These are phyloP conservation scores for Epichloe gansuensis DNA, from an alignment of 2,329 filamentous ascomycete genomes.

Conservation along the genomic window DNA sequence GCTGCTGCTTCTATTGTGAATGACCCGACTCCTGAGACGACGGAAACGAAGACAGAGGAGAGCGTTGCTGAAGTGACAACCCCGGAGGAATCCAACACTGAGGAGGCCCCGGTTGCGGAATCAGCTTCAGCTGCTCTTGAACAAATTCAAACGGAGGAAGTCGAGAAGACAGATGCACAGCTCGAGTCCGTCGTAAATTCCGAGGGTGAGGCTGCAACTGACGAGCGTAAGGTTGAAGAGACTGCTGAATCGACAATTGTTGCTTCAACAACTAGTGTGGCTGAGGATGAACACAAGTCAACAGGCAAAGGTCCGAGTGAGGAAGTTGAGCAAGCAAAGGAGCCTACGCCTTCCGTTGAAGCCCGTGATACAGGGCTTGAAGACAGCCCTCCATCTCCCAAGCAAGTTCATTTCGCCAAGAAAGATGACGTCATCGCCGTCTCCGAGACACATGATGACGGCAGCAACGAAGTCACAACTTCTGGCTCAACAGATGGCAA, in stretches of 20 bases:
- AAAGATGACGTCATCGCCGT: slow-evolving; percentile 2
- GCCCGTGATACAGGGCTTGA: not conserved
- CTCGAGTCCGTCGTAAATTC: not conserved
- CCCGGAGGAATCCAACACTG: not conserved
- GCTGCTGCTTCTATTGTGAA: not conserved
- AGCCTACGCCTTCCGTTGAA: not conserved
- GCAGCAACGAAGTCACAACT: too few species aligned
- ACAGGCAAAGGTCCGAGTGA: not conserved
- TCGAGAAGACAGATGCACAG: not conserved
- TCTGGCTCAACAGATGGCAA: not conserved
- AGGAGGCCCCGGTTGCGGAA: not conserved
- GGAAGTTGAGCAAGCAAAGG: not conserved
- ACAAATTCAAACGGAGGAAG: not conserved
- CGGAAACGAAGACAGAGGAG: not conserved
- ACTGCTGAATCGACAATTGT: not conserved
- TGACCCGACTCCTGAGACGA: not conserved
- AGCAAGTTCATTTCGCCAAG: slow-evolving; percentile 8
- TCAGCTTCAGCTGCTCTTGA: not conserved
- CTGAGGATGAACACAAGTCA: not conserved
- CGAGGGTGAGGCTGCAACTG: not conserved
- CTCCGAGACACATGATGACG: not conserved
- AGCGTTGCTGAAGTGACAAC: not conserved
- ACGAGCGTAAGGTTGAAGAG: not conserved
- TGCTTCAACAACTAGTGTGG: not conserved
- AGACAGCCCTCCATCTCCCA: not conserved